Base-by-base conservation (phyloP, 805 yeast genomes). In the Ogataea chonburiensis region DNA sequence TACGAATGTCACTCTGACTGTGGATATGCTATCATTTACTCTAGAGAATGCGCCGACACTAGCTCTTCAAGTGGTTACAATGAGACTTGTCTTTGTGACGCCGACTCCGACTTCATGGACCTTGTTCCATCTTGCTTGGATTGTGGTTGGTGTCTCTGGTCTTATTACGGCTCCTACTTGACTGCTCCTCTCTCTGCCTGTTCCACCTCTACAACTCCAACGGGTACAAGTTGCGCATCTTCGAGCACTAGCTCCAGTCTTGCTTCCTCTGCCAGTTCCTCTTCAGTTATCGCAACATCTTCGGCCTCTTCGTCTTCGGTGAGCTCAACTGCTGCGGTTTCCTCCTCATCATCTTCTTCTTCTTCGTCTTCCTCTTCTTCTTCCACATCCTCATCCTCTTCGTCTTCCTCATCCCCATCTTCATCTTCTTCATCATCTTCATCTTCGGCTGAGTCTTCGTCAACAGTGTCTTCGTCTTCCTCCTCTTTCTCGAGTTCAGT, bases 81-180 rank as follows among this genome's bases (percentile, higher is more conserved):
- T 43, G 23, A 40, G 18, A 33, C 45, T 8, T 61, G 67, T 49
- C 47, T 63, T 15, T 63, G 68, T 59, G 26, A 45, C 9, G 28
- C 38, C 0, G 64, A 32, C 17, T 37, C 62, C 17, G 20, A 36
- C 3, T 63, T 63, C 53, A 15, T 48, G 38, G 10, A 24, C 13
- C 43, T 49, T 15, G 55, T 60, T 40, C 12, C 13, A 5, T 13
- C n/a, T 13, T 64, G 68, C 53, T 52, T 64, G 47, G 58, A 47
- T 22, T 64, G 68, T 60, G 68, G 67, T 28, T 62, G 68, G 64
- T 60, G 64, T 30, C 43, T 63, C 45, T 63, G 66, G 66, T 39
- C 40, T 31, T 59, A 62, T 46, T 63, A 63, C 42, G 61, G 64
- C 23, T 40, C 46, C 1, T 62, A 46, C 47, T 51, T 62, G 25